These are phyloP conservation scores for Plasmodium gaboni DNA, from an alignment of 169 alveolate species.

Conservation along the genomic window DNA sequence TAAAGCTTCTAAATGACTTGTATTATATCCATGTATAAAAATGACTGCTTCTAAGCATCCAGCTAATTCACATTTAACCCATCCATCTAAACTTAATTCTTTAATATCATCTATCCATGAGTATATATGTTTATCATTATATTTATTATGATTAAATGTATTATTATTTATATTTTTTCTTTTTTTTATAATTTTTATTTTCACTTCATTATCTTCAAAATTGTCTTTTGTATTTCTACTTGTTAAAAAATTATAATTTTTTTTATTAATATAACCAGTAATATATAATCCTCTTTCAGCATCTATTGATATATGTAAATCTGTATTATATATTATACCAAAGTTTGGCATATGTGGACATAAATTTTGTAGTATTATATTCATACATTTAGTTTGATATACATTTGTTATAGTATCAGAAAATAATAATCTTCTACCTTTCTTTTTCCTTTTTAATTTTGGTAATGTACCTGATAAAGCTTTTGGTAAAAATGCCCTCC, in stretches of 20 bases:
- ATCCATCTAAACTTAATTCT: constrained; percentile 75
- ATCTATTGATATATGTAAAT: constrained; percentile 86
- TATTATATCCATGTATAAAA: constrained; percentile 87
- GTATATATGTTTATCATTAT: constrained; percentile 14
- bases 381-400: constrained; percentile 75
- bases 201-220: constrained; percentile 74
- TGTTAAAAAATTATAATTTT: constrained; percentile 59
- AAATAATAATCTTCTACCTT: constrained; percentile 23
- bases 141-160: constrained; percentile 73
- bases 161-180: constrained; percentile 68
- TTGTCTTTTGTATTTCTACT: constrained; percentile 57
- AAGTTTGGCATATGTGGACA: constrained; percentile 89
- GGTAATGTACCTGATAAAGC: constrained; percentile 65
- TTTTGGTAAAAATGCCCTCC: constrained; percentile 41
- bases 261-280: constrained; percentile 80
- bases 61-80: constrained; percentile 84
- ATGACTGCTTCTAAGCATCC: constrained; percentile 85
- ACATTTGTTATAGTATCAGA: constrained; percentile 73
- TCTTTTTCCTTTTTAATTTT: constrained; percentile 59
- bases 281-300: constrained; percentile 84
- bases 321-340: constrained; percentile 83
- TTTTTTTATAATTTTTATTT: constrained; percentile 66
- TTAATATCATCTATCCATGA: constrained; percentile 73
- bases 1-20: constrained; percentile 78
- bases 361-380: constrained; percentile 81